These are phyloP conservation scores for Ogataea methylovora DNA, from an alignment of 805 yeast species.

Conservation along the genomic window DNA sequence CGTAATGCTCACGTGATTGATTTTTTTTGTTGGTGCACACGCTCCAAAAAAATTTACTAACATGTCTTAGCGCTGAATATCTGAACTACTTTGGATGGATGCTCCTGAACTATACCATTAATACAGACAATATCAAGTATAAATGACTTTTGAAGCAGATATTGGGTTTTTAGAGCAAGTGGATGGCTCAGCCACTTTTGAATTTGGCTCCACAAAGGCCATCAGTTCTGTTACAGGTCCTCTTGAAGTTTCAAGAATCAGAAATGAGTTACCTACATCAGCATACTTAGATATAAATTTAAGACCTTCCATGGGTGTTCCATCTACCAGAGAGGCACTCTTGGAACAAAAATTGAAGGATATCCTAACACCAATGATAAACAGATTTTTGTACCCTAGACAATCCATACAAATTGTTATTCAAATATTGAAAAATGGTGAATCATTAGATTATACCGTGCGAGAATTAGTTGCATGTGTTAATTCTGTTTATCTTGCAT, in stretches of 20 bases:
- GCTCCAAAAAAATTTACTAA: no score
- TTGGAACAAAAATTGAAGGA: slow-evolving; percentile 65
- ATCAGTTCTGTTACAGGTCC: slow-evolving; percentile 87
- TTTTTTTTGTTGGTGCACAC: no score
- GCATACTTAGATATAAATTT: slow-evolving; percentile 74
- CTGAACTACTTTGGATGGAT: no score
- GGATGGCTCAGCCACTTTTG: slow-evolving; percentile 72
- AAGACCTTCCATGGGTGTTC: slow-evolving; percentile 70
- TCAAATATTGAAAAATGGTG: slow-evolving; percentile 54
- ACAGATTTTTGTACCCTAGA: slow-evolving; percentile 66
- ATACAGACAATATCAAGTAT: neutral
- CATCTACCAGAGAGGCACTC: slow-evolving; percentile 65
- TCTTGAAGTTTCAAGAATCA: slow-evolving; percentile 60
- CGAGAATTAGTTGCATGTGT: slow-evolving; percentile 62
- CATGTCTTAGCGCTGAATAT: no score
- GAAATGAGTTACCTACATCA: slow-evolving; percentile 78
- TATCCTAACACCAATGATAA: slow-evolving; percentile 52
- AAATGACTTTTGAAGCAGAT: slow-evolving; percentile 7
- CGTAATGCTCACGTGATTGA: no score
- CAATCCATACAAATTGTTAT: slow-evolving; percentile 65
- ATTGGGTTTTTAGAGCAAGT: slow-evolving; percentile 41
- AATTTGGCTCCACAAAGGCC: slow-evolving; percentile 45
- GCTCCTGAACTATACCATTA: no score
- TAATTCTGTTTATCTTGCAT: slow-evolving; percentile 67
- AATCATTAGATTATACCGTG: slow-evolving; percentile 25